Percentiles rank a stretch among this genome's conserved stretches.
Conservation (phyloP, 768 basidiomycete species). For the Auriculariales sp. region DNA sequence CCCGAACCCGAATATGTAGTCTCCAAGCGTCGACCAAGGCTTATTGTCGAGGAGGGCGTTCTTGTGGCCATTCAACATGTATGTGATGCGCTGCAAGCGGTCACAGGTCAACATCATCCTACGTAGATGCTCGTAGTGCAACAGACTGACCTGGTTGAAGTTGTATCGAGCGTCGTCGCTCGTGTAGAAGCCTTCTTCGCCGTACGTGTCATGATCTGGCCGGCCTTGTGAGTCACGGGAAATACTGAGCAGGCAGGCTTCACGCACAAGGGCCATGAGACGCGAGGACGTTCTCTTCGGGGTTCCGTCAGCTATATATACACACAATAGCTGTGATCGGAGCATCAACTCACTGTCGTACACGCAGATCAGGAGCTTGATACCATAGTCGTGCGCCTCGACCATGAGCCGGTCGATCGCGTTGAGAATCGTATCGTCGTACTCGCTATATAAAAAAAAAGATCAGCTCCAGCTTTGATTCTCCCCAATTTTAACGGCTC, state of each 20-base stretch:
- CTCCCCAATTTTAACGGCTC: too few species aligned
- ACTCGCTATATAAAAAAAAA: not conserved
- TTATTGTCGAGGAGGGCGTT: not conserved
- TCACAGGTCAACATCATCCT: not conserved
- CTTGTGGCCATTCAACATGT: not conserved
- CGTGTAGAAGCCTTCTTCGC: not conserved
- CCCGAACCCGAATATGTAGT: not conserved
- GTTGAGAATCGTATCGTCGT: constrained; percentile 1
- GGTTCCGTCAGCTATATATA: not conserved
- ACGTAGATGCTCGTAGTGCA: not conserved
- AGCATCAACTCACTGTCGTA: not conserved
- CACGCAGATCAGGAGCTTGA: not conserved
- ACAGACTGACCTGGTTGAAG: not conserved
- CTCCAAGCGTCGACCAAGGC: not conserved
- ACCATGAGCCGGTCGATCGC: not conserved
- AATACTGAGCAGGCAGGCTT: not conserved
- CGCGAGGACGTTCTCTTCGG: not conserved
- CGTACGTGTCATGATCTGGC: not conserved
- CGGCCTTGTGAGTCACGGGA: not conserved
- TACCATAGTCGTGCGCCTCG: not conserved
- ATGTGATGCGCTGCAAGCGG: not conserved
- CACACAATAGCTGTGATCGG: too few species aligned
- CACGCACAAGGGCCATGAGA: not conserved
- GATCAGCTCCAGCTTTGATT: too few species aligned
- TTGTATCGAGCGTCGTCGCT: not conserved